Conservation (phyloP, 2,329 filamentous ascomycete genomes). For the Trichoderma brevicompactum region DNA sequence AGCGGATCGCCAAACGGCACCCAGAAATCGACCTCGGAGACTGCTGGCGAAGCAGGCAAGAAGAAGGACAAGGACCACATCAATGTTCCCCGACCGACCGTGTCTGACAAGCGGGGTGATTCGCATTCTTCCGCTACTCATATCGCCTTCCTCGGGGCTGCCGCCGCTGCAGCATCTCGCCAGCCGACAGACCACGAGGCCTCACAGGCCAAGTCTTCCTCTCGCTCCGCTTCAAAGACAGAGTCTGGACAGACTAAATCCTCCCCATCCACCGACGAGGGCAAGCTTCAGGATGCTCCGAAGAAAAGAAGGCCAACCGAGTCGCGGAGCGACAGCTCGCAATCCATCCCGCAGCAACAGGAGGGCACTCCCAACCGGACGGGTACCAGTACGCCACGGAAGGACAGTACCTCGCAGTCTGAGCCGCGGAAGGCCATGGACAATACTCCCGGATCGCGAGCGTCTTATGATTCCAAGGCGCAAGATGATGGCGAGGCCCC, state of each 20-base stretch:
- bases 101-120: slow-evolving; percentile 52
- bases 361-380: slow-evolving; percentile 44
- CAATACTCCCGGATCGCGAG: slow-evolving; percentile 48
- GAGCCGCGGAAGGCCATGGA: slow-evolving; percentile 46
- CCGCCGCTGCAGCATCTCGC: slow-evolving; percentile 3
- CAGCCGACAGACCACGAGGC: slow-evolving; percentile 63
- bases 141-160: slow-evolving; percentile 86
- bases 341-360: slow-evolving; percentile 46
- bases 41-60: slow-evolving; percentile 45
- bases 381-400: slow-evolving; percentile 41
- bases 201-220: slow-evolving; percentile 54
- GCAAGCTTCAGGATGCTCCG: slow-evolving; percentile 81
- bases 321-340: slow-evolving; percentile 50
- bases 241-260: slow-evolving; percentile 37
- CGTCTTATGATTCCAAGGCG: slow-evolving; percentile 62
- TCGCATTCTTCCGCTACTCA: slow-evolving; percentile 73
- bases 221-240: slow-evolving; percentile 54
- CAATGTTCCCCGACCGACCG: slow-evolving; percentile 47
- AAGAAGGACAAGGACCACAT: slow-evolving; percentile 66
- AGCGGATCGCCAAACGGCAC: slow-evolving; percentile 62
- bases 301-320: slow-evolving; percentile 59
- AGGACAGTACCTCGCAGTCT: slow-evolving; percentile 33
- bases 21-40: slow-evolving; percentile 58
- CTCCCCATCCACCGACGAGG: slow-evolving; percentile 52
- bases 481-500: slow-evolving; percentile 57